These are phyloP conservation scores for Umbelopsis isabellina DNA, from an alignment of 192 early-diverging fungal genomes.

Conservation along the genomic window DNA sequence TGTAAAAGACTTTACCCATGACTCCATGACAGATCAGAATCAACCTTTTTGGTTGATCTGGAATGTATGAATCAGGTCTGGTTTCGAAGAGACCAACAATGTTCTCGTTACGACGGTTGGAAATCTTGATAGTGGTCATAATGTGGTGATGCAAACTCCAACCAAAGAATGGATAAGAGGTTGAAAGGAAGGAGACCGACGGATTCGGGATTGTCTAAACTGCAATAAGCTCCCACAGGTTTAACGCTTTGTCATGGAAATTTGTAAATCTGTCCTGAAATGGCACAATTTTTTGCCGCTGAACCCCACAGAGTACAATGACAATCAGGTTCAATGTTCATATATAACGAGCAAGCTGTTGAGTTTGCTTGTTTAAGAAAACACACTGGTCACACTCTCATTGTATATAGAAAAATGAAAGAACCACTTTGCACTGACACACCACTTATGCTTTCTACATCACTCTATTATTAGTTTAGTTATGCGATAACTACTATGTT, in stretches of 20 bases:
- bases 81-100: constrained; percentile 34
- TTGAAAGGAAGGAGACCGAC: too few relatives aligned
- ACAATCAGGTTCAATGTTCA: not conserved
- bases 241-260: not conserved
- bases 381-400: too few relatives aligned
- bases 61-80: not conserved
- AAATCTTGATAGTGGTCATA: constrained; percentile 31
- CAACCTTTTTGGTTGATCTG: constrained; percentile 6
- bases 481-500: too few relatives aligned
- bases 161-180: too few relatives aligned
- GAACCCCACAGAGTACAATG: not conserved
- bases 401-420: too few relatives aligned
- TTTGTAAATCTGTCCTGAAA: not conserved
- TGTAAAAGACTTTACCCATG: constrained; percentile 14
- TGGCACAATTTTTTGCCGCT: constrained; percentile 11
- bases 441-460: too few relatives aligned
- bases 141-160: not conserved
- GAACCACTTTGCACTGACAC: too few relatives aligned
- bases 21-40: constrained; percentile 36
- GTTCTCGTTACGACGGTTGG: constrained; percentile 22
- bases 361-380: too few relatives aligned
- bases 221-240: constrained; percentile 11
- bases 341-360: not conserved
- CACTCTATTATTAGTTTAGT: too few relatives aligned
- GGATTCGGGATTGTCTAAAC: too few relatives aligned